phyloP scores from a whole-genome alignment of 1,139 yeast genomes.

The Hemisphaericaspora xylofermentans region DNA sequence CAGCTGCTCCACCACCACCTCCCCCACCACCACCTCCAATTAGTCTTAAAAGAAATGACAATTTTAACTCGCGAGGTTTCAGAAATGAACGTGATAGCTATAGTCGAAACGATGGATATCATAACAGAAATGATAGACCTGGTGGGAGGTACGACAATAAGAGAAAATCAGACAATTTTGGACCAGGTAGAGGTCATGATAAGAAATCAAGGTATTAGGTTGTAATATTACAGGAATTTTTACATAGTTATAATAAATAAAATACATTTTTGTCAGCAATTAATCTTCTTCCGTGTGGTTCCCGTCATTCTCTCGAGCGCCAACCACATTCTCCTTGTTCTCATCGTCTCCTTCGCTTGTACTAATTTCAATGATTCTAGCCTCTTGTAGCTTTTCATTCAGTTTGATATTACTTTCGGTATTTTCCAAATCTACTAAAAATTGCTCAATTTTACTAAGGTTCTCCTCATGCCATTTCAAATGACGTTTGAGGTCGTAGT shows the following conservation, averaged over 20 bases:
- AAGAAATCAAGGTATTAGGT: slow-evolving; percentile 30
- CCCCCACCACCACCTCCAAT: slow-evolving; percentile 9
- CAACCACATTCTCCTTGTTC: too few species aligned
- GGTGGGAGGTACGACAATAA: slow-evolving; percentile 18
- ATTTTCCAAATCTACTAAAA: slow-evolving; percentile 28
- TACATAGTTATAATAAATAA: not conserved
- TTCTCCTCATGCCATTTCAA: slow-evolving; percentile 53
- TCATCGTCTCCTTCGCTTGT: not conserved
- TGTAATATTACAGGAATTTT: not conserved
- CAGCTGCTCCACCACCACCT: slow-evolving; percentile 11
- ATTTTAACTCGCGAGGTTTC: slow-evolving; percentile 4
- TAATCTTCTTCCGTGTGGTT: not conserved
- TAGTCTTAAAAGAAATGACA: slow-evolving; percentile 5
- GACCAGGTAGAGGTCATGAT: slow-evolving; percentile 28
- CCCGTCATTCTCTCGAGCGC: not conserved
- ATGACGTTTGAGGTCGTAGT: slow-evolving; percentile 53
- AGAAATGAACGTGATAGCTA: slow-evolving; percentile 3
- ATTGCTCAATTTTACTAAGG: slow-evolving; percentile 31
- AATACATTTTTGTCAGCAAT: not conserved
- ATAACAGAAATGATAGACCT: slow-evolving; percentile 5
- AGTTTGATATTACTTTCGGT: slow-evolving; percentile 6
- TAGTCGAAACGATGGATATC: slow-evolving; percentile 3
- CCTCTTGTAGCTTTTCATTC: slow-evolving; percentile 1
- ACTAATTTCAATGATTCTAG: not conserved
- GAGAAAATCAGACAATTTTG: slow-evolving; percentile 25